These are phyloP conservation scores for Lyophyllum shimeji DNA, from an alignment of 768 basidiomycete genomes.

Conservation along the genomic window DNA sequence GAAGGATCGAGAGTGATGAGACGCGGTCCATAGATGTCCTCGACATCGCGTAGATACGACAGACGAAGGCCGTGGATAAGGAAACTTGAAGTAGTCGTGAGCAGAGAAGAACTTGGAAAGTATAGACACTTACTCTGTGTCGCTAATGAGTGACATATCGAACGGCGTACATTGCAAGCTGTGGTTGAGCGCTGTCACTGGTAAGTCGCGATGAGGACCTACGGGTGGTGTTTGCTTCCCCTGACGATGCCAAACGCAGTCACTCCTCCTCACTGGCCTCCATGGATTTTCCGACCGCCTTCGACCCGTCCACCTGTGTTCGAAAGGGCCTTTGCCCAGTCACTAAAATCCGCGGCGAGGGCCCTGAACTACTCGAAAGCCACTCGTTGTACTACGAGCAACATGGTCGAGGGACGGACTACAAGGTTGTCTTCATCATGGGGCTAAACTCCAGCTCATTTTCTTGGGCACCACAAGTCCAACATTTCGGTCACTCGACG, in stretches of 20 bases:
- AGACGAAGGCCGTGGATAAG: constrained; percentile 85
- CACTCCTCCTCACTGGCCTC: background rate
- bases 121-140: constrained; percentile 51
- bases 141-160: constrained; percentile 62
- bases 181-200: background rate
- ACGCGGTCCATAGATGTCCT: constrained; percentile 82
- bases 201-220: background rate
- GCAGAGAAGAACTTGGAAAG: background rate
- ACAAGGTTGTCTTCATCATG: constrained; percentile 76
- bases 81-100: constrained; percentile 36
- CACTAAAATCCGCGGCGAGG: constrained; percentile 46
- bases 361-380: constrained; percentile 49
- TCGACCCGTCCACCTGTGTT: constrained; percentile 59
- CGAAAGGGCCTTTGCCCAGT: constrained; percentile 80
- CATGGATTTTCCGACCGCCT: constrained; percentile 42
- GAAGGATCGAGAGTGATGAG: constrained; percentile 79
- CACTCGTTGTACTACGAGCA: constrained; percentile 81
- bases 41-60: constrained; percentile 83
- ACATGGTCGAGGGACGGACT: constrained; percentile 62
- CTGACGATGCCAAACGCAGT: background rate
- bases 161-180: background rate
- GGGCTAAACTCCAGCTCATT: constrained; percentile 69
- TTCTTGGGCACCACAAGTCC: constrained; percentile 64
- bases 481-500: constrained; percentile 53
- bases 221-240: background rate